Percentiles rank a stretch among this genome's conserved stretches.
Evolutionary conservation across 805 yeast species (phyloP).

Genomic region (Lipomyces kockii): DNA sequence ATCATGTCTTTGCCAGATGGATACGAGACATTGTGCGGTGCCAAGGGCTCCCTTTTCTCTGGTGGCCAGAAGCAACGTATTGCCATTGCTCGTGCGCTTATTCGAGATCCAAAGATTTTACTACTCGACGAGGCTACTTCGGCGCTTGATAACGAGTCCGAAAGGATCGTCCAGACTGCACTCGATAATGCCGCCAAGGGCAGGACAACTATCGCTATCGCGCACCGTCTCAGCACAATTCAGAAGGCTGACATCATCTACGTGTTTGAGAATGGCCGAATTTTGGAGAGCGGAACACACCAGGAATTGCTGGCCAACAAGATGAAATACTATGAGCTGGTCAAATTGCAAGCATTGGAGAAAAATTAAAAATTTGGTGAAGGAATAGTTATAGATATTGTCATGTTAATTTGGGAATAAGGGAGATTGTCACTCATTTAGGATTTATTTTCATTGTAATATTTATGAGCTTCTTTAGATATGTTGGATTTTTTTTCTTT

Average conservation of each 20-base stretch:
- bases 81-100: conserved; percentile 66
- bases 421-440: neutral
- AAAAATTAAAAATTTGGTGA: conserved; percentile 40
- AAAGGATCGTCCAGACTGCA: conserved; percentile 66
- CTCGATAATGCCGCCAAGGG: conserved; percentile 60
- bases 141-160: conserved; percentile 63
- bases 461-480: neutral
- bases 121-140: conserved; percentile 64
- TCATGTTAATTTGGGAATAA: neutral
- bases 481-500: neutral
- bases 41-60: conserved; percentile 56
- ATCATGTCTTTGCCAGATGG: conserved; percentile 58
- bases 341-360: conserved; percentile 50
- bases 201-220: conserved; percentile 75
- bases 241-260: conserved; percentile 57
- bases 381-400: too few species aligned
- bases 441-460: conserved; percentile 2
- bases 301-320: conserved; percentile 47
- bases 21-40: conserved; percentile 56
- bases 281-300: conserved; percentile 58
- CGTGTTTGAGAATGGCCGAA: conserved; percentile 58
- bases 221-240: conserved; percentile 71
- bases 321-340: conserved; percentile 50
- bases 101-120: conserved; percentile 60
- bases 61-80: conserved; percentile 71